phyloP scores from a whole-genome alignment of 768 basidiomycete species.

The Rhodotorula kratochvilovae region DNA sequence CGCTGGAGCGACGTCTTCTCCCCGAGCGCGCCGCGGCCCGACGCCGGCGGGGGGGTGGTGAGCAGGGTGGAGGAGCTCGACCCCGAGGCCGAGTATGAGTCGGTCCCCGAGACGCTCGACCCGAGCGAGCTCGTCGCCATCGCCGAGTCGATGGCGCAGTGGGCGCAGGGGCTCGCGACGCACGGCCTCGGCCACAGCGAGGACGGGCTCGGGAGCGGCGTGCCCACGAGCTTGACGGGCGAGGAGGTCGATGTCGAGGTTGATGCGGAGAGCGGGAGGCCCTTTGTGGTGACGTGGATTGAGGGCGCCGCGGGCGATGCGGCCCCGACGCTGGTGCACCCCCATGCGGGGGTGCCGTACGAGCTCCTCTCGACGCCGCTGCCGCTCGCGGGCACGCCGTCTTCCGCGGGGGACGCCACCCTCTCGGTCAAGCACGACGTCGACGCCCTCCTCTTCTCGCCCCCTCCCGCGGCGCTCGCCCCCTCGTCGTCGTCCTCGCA shows the following conservation, averaged over 20 bases:
- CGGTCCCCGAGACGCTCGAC: conserved; percentile 77
- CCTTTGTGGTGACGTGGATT: conserved; percentile 66
- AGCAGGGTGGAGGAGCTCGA: conserved; percentile 47
- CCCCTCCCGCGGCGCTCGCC: conserved; percentile 34
- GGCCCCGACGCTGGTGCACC: conserved; percentile 45
- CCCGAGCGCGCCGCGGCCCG: background rate
- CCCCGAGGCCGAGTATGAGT: conserved; percentile 49
- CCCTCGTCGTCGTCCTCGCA: too few relatives aligned
- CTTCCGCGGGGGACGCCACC: conserved; percentile 42
- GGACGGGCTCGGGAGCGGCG: conserved; percentile 50
- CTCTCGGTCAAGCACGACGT: conserved; percentile 67
- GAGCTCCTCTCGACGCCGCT: conserved; percentile 65
- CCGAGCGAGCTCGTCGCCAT: conserved; percentile 74
- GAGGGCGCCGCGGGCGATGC: conserved; percentile 50
- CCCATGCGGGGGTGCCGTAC: conserved; percentile 13
- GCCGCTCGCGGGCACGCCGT: conserved; percentile 48
- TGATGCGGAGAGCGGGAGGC: conserved; percentile 67
- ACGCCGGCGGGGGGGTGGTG: background rate
- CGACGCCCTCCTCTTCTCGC: conserved; percentile 63
- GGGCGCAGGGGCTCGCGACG: conserved; percentile 62
- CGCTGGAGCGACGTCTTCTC: conserved; percentile 86
- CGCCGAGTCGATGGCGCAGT: conserved; percentile 77
- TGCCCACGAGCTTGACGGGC: conserved; percentile 65
- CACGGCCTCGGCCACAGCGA: conserved; percentile 54
- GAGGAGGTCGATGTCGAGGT: conserved; percentile 91